phyloP scores from a whole-genome alignment of 106 monocot species.

The Gastrodia elata region DNA sequence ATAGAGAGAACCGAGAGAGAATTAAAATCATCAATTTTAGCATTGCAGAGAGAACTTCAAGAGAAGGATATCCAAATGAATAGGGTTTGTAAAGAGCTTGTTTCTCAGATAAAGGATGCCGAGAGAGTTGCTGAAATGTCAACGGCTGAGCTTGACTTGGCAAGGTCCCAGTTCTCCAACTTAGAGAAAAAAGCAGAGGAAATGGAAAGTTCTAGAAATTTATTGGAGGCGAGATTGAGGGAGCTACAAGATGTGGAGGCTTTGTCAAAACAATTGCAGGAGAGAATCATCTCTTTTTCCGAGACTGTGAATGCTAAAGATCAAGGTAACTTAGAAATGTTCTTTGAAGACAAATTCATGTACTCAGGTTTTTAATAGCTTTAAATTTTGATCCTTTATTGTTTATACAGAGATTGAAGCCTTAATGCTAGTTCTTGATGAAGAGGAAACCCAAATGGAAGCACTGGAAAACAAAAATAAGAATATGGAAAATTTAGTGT shows the following conservation, averaged over 20 bases:
- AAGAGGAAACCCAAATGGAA: conserved; percentile 84
- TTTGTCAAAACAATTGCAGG: conserved; percentile 36
- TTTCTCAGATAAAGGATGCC: conserved; percentile 72
- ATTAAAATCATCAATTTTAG: conserved; percentile 36
- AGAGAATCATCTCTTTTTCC: conserved; percentile 44
- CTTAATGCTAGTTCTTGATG: conserved; percentile 92
- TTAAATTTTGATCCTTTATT: background rate
- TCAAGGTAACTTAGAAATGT: conserved; percentile 54
- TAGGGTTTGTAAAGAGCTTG: conserved; percentile 51
- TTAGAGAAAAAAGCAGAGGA: conserved; percentile 47
- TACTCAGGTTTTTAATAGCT: background rate
- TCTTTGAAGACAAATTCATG: background rate
- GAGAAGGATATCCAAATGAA: conserved; percentile 74
- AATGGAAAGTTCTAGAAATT: conserved; percentile 35
- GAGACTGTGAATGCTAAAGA: conserved; percentile 63
- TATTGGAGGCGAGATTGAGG: conserved; percentile 28
- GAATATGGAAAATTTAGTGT: conserved; percentile 36
- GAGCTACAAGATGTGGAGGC: conserved; percentile 43
- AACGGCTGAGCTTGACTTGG: conserved; percentile 48
- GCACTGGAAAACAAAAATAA: conserved; percentile 42
- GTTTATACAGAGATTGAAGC: conserved; percentile 73
- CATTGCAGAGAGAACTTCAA: conserved; percentile 69
- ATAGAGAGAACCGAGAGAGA: conserved; percentile 32
- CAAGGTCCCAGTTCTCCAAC: conserved; percentile 26
- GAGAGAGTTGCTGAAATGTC: conserved; percentile 44